Percentiles rank a stretch among this genome's conserved stretches.
phyloP scores from a whole-genome alignment of 2,329 filamentous ascomycete genomes.

The Chaetomiaceae sp. region DNA sequence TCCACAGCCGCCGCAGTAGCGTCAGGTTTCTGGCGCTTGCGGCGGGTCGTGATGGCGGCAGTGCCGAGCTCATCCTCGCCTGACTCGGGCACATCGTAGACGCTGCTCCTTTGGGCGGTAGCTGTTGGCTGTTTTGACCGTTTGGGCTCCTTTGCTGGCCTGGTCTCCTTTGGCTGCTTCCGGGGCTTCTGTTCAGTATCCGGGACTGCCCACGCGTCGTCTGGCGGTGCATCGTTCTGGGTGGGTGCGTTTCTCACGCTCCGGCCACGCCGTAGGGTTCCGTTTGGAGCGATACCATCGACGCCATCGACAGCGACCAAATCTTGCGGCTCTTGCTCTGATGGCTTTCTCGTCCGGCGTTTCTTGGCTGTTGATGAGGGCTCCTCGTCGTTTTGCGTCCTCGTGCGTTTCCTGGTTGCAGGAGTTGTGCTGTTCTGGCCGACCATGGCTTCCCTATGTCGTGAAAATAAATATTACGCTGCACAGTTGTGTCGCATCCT shows the following conservation, averaged over 20 bases:
- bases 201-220: too few species aligned
- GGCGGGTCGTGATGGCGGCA: background rate
- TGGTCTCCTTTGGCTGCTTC: background rate
- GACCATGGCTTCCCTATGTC: background rate
- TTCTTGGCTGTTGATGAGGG: conserved; percentile 18
- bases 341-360: conserved; percentile 10
- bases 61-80: conserved; percentile 20
- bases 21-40: background rate
- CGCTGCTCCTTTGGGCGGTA: conserved; percentile 14
- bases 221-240: background rate
- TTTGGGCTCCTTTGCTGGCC: too few species aligned
- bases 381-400: conserved; percentile 18
- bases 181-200: too few species aligned
- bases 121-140: background rate
- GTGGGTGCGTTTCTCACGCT: background rate
- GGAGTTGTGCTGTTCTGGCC: background rate
- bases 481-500: too few species aligned
- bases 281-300: background rate
- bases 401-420: conserved; percentile 14
- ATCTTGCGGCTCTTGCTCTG: too few species aligned
- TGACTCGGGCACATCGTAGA: conserved; percentile 29
- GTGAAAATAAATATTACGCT: too few species aligned
- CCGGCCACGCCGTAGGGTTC: background rate
- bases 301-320: too few species aligned
- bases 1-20: background rate